Conservation (phyloP, 441 rosid species). For the Adansonia gregorii region DNA sequence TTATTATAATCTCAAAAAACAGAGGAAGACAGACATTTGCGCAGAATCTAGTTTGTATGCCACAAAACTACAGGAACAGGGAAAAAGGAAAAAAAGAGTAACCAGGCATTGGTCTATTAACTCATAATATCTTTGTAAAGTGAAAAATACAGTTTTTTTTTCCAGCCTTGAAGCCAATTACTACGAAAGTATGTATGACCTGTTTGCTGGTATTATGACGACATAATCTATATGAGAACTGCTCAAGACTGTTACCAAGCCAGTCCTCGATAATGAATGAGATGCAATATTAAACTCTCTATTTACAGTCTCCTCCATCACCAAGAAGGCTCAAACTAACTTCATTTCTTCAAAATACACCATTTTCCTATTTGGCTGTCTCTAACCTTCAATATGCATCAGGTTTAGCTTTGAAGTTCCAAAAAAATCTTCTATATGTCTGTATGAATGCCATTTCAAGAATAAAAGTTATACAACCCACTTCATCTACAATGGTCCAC, state of each 20-base stretch:
- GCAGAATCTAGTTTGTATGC: constrained; percentile 10
- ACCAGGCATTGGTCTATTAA: background rate
- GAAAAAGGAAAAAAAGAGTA: background rate
- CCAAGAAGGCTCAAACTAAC: constrained; percentile 1
- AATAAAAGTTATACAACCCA: background rate
- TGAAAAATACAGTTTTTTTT: background rate
- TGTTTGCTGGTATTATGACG: background rate
- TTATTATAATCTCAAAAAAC: background rate
- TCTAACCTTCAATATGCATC: background rate
- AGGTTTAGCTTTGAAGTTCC: background rate
- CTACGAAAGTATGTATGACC: background rate
- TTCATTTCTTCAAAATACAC: background rate
- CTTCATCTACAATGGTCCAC: background rate
- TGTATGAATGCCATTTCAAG: constrained; percentile 6
- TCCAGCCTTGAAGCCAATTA: background rate
- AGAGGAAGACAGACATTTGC: background rate
- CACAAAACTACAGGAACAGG: background rate
- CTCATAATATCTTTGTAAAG: background rate
- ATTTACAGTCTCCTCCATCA: background rate
- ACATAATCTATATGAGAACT: constrained; percentile 10
- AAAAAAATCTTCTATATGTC: background rate
- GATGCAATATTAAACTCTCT: constrained; percentile 3
- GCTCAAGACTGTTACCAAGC: background rate
- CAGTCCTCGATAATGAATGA: constrained; percentile 13
- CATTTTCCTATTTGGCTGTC: background rate